Base-by-base conservation (phyloP, 345 rosid genomes). In the Sisymbrium altissimum region DNA sequence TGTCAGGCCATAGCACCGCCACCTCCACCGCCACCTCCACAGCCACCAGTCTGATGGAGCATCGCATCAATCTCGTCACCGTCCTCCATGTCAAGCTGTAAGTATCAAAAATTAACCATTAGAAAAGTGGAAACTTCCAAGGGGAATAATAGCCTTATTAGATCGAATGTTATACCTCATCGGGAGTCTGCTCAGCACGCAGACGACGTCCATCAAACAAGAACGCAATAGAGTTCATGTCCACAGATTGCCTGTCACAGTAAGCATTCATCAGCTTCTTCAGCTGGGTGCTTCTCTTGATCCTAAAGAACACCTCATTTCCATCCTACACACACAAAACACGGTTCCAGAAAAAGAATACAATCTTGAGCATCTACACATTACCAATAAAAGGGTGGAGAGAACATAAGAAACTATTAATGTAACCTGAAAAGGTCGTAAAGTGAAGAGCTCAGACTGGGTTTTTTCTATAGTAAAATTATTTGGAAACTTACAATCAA, bases 261-360 rank as follows among this genome's bases (percentile, higher is more conserved):
- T 92, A 92, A 7, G 96, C 96, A 81, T 83, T 86, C 98, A 92
- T 90, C 35, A 92, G 86, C 84, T 90, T 90, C 87, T 90, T 88
- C 54, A 92, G 74, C 63, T 90, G 98, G 18, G 98, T 92, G 82
- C 83, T 84, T 81, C 93, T 87, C 77, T 87, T 90, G 80, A 93
- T 88, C 85, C 90, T 90, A 66, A 88, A 93, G 80, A 88, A 88
- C 0, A 93, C 96, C 57, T 88, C 98, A 46, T 81, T 90, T 6
- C 97, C 98, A 78, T 90, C 97, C 97, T 92, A 72, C 13, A 82
- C 64, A 14, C 21, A 75, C 9, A 49, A 11, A 12, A 23, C 32
- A 50, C 32, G 8, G 23, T 11, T 50, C 30, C 6, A 12, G 13
- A 23, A 50, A 6, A 43, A n/a, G 7, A 9, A 49, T 19, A 11